Evolutionary conservation across 495 filamentous ascomycete species (phyloP), one percentile per base, ranked within the genome.

Genomic region (Talaromyces adpressus): DNA sequence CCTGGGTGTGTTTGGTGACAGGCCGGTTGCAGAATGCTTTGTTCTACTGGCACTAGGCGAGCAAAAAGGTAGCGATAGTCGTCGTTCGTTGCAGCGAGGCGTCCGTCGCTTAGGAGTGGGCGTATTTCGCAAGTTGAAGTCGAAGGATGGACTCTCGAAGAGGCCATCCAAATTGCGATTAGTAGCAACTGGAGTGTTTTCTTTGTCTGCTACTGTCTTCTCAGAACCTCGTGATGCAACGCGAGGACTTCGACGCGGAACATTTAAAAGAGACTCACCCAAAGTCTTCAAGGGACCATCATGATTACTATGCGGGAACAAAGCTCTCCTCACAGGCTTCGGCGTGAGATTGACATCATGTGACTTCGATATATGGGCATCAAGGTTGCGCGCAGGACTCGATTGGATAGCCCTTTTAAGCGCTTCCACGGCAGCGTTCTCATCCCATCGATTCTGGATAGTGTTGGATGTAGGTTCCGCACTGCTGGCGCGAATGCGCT

Each of bases 261-360:
- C 75, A 69, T 88, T 90, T 56, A 84, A 70, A 39, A 76, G 68
- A 29, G 87, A 79, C 64, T 86, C 78, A 68, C 82, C 84, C 52
- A 87, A 76, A 65, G 82, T 76, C 69, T 82, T 88, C 67, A 84
- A 73, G 60, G 79, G 74, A 20, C 82, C 80, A 53, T 85, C 84
- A 66, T 85, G 86, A 62, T 82, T 81, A 2, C 71, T 64, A 65
- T 73, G 76, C 59, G 90, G 88, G 75, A 97, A 97, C 53, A 97
- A 80, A 36, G 92, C 74, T 69, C 93, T 84, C 70, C 91, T 84
- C 25, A 89, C 91, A 52, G 82, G 82, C 66, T 80, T 82, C 27
- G 81, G 80, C 45, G 87, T 88, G 20, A 93, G 77, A 56, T 75
- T 73, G 53, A 85, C 83, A 8, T 87, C 65, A 59, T 65, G 69